These are phyloP conservation scores for Alternaria incomplexa DNA, from an alignment of 2,329 filamentous ascomycete genomes.

Conservation along the genomic window DNA sequence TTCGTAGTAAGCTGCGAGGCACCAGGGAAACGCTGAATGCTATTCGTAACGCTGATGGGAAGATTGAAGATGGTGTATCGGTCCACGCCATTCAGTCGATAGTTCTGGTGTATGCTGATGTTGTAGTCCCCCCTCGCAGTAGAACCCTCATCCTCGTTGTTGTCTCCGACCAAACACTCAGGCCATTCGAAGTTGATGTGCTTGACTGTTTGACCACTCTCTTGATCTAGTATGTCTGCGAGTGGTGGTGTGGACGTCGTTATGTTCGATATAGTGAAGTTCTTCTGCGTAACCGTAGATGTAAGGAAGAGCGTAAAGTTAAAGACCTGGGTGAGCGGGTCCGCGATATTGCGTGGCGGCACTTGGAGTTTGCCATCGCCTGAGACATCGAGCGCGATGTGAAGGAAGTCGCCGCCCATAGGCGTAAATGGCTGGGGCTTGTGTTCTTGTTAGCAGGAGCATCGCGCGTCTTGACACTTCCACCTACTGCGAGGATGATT, in stretches of 20 bases:
- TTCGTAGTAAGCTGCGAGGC: conserved; percentile 40
- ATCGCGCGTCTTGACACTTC: background rate
- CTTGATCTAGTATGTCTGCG: conserved; percentile 68
- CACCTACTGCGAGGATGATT: conserved; percentile 64
- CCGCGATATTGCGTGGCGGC: conserved; percentile 58
- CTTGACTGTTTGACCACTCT: conserved; percentile 72
- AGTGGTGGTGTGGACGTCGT: conserved; percentile 60
- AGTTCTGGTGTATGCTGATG: conserved; percentile 74
- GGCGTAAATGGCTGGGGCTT: conserved; percentile 47
- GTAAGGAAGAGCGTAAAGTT: conserved; percentile 72
- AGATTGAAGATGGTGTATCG: conserved; percentile 75
- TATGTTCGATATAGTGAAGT: conserved; percentile 72
- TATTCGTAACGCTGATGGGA: conserved; percentile 72
- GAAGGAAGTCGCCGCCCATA: conserved; percentile 56
- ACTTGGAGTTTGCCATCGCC: conserved; percentile 69
- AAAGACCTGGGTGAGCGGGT: conserved; percentile 64
- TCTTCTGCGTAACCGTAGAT: conserved; percentile 66
- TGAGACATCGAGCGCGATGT: conserved; percentile 71
- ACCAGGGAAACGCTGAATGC: conserved; percentile 54
- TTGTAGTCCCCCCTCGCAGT: conserved; percentile 68
- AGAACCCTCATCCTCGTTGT: conserved; percentile 52
- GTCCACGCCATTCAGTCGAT: conserved; percentile 67
- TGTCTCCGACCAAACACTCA: conserved; percentile 69
- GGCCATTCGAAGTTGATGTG: conserved; percentile 77
- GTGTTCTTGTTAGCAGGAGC: conserved; percentile 10